Evolutionary conservation across 2,329 filamentous ascomycete genomes (phyloP).

Genomic region (Apiospora phragmitis): DNA sequence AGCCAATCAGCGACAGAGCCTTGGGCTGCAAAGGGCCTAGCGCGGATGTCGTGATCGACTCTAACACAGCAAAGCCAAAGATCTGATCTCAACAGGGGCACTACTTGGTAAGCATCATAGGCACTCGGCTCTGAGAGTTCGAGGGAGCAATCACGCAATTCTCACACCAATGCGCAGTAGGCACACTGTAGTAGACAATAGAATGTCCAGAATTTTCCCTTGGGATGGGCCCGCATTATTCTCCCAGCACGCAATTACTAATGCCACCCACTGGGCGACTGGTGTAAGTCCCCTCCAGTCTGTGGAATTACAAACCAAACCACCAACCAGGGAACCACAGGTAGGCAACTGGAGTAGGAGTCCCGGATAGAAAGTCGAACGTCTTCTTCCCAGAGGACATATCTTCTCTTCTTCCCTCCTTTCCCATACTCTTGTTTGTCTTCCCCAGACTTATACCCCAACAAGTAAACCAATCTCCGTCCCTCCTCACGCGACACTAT

Average conservation of each 20-base stretch:
- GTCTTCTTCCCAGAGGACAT: neutral
- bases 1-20: constrained; percentile 29
- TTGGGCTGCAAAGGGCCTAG: constrained; percentile 30
- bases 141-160: constrained; percentile 12
- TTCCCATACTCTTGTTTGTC: neutral
- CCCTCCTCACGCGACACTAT: neutral
- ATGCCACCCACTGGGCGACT: constrained; percentile 1
- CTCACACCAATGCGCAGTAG: neutral
- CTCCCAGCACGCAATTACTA: constrained; percentile 11
- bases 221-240: neutral
- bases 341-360: neutral
- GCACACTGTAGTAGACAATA: neutral
- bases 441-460: constrained; percentile 7
- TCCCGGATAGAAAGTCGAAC: neutral
- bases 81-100: neutral
- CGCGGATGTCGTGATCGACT: constrained; percentile 39
- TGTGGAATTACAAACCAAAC: neutral
- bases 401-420: neutral
- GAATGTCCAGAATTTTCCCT: neutral
- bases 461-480: neutral
- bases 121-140: constrained; percentile 20
- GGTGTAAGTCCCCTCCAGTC: neutral
- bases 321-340: neutral
- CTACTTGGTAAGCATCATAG: constrained; percentile 20
- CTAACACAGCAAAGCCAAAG: neutral